Conservation (phyloP, 2,329 filamentous ascomycete species). For the Colletotrichum lupini region DNA sequence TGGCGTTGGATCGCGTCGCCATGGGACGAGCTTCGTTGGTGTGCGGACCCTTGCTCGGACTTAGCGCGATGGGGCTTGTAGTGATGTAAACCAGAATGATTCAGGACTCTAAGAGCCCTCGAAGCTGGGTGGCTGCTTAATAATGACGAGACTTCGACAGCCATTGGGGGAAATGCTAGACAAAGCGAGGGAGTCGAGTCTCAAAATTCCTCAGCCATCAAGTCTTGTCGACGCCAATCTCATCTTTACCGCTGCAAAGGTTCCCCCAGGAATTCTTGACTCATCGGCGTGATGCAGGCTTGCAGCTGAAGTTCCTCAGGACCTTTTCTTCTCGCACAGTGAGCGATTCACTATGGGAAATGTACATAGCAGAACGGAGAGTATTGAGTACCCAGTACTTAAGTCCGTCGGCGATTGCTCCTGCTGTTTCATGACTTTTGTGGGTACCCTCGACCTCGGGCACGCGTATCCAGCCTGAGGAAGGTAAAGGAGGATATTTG, state of each 20-base stretch:
- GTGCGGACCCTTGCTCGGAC: slow-evolving; percentile 5
- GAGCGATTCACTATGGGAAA: no score
- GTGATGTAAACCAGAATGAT: neutral
- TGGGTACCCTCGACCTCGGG: slow-evolving; percentile 22
- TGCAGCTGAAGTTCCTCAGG: neutral
- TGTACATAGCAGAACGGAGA: no score
- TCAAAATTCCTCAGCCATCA: neutral
- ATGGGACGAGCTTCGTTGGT: slow-evolving; percentile 30
- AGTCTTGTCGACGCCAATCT: neutral
- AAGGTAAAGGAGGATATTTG: slow-evolving; percentile 39
- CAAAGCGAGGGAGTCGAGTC: neutral
- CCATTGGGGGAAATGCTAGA: neutral
- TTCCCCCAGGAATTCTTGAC: neutral
- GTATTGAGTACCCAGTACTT: neutral
- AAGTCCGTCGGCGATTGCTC: neutral
- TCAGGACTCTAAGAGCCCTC: neutral
- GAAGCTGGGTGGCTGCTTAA: slow-evolving; percentile 1
- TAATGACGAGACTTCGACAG: neutral
- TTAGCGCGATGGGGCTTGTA: slow-evolving; percentile 18
- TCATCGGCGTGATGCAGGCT: neutral
- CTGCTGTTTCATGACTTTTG: slow-evolving; percentile 13
- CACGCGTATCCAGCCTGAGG: slow-evolving; percentile 31
- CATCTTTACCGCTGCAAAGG: neutral
- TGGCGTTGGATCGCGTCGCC: slow-evolving; percentile 29
- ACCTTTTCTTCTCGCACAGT: neutral